Evolutionary conservation across 257 asterid species (phyloP).

Genomic region (Forsythia suspensa): DNA sequence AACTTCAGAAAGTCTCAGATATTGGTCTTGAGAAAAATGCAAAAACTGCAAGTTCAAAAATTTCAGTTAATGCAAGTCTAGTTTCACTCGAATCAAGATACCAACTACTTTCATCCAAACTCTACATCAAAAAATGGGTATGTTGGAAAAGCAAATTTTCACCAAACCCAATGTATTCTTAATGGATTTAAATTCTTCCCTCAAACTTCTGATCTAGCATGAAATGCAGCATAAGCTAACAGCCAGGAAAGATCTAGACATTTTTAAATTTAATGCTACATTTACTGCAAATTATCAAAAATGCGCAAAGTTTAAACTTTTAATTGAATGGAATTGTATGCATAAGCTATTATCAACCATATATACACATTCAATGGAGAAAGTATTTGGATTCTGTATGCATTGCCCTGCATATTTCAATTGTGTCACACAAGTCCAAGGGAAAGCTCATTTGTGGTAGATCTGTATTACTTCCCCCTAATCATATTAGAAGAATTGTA

Average conservation of each 20-base stretch:
- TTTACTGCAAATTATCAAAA: neutral
- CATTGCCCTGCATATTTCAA: neutral
- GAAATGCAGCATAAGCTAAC: neutral
- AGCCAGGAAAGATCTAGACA: neutral
- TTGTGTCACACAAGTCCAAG: neutral
- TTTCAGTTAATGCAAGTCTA: neutral
- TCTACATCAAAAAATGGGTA: neutral
- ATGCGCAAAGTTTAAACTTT: neutral
- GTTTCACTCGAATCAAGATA: neutral
- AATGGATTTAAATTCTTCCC: neutral
- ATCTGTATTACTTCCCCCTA: conserved; percentile 5
- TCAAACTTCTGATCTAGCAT: neutral
- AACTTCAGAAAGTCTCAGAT: neutral
- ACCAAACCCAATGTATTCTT: neutral
- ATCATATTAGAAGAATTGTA: neutral
- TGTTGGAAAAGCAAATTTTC: neutral
- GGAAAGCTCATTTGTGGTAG: neutral
- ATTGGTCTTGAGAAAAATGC: neutral
- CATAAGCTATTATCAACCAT: neutral
- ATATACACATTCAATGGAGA: neutral
- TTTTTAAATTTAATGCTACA: neutral
- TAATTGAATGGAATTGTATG: neutral
- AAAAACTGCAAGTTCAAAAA: neutral
- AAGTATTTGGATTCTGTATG: neutral
- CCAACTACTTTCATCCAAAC: neutral